A percentile compares a stretch with the other conserved stretches of the same genome.
Conservation (phyloP, 1,284 basidiomycete genomes). For the Naganishia liquefaciens region DNA sequence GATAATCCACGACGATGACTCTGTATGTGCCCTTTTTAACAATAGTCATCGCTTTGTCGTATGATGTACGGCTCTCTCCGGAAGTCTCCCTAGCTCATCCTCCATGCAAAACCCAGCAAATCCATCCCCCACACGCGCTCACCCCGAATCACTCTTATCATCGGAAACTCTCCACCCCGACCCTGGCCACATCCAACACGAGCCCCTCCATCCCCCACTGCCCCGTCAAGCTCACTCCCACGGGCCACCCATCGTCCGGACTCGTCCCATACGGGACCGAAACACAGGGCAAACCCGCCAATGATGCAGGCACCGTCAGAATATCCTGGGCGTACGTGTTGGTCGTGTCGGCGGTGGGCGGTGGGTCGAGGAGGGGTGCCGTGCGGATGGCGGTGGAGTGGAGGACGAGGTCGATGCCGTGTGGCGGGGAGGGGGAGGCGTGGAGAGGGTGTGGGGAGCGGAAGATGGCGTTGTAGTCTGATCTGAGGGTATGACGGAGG, state of each 20-base stretch:
- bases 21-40: too few relatives aligned
- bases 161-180: constrained; percentile 48
- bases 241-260: constrained; percentile 69
- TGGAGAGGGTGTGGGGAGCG: constrained; percentile 53
- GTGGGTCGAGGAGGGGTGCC: constrained; percentile 62
- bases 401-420: constrained; percentile 74
- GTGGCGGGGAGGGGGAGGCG: background rate
- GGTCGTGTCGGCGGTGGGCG: constrained; percentile 39
- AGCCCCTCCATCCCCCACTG: constrained; percentile 85
- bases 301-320: constrained; percentile 84
- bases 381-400: constrained; percentile 81
- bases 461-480: constrained; percentile 76
- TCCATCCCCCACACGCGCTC: background rate
- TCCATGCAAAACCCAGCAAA: too few relatives aligned
- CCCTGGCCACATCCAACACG: constrained; percentile 62
- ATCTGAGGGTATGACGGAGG: constrained; percentile 68
- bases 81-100: too few relatives aligned
- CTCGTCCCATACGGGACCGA: constrained; percentile 65
- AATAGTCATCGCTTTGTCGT: too few relatives aligned
- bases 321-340: constrained; percentile 82
- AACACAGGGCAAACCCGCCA: constrained; percentile 83
- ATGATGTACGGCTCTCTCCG: too few relatives aligned
- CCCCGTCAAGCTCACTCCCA: constrained; percentile 80
- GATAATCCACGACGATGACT: too few relatives aligned
- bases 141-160: background rate